Percentiles rank a stretch among this genome's conserved stretches.
Conservation (phyloP, 2,329 filamentous ascomycete species). For the Volutella citrinella region DNA sequence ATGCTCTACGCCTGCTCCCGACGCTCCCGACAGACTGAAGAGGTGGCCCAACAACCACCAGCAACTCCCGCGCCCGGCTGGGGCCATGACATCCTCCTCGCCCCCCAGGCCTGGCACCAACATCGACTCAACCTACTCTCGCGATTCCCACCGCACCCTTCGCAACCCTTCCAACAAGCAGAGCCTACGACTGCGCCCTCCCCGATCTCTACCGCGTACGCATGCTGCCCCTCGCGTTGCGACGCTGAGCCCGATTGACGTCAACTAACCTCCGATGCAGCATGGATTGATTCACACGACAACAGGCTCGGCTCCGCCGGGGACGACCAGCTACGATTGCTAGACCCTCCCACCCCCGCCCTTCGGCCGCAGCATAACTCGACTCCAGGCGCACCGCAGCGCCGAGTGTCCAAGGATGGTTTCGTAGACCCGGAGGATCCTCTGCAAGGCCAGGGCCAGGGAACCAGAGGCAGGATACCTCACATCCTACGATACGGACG, state of each 20-base stretch:
- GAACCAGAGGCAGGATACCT: conserved; percentile 37
- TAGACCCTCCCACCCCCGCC: conserved; percentile 37
- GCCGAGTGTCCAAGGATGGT: conserved; percentile 47
- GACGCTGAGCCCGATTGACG: too few species aligned
- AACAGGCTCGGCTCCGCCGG: conserved; percentile 35
- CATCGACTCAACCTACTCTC: conserved; percentile 18
- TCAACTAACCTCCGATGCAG: conserved; percentile 27
- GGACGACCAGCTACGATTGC: conserved; percentile 37
- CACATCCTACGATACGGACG: conserved; percentile 47
- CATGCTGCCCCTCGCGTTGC: too few species aligned
- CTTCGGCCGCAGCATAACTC: conserved; percentile 41
- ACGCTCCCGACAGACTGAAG: too few species aligned
- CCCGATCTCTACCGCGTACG: conserved; percentile 26
- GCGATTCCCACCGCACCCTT: conserved; percentile 19
- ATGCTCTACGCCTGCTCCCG: too few species aligned
- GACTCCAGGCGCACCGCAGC: conserved; percentile 34
- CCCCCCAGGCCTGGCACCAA: conserved; percentile 21
- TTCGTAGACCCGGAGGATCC: conserved; percentile 42
- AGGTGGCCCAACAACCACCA: too few species aligned
- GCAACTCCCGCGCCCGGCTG: conserved; percentile 8
- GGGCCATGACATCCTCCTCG: conserved; percentile 26
- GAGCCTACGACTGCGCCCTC: conserved; percentile 20
- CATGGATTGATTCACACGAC: conserved; percentile 50
- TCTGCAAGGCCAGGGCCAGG: conserved; percentile 31
- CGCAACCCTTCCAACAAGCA: conserved; percentile 16